These are phyloP conservation scores for Solanum boliviense DNA, from an alignment of 257 asterid species.

Conservation along the genomic window DNA sequence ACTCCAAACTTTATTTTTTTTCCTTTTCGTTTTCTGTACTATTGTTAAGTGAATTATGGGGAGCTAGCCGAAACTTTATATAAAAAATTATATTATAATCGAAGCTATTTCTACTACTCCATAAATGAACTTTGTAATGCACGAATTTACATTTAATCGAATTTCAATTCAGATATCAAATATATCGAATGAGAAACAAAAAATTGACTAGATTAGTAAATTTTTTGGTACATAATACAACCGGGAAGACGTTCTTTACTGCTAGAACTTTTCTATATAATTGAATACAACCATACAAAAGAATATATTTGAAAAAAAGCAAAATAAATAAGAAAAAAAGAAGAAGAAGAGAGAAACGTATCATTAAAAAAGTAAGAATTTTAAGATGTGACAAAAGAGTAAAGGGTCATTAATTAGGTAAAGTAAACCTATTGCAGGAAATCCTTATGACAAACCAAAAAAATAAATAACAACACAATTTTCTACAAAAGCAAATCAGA, in stretches of 20 bases:
- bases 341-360: background rate
- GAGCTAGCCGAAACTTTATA: no score
- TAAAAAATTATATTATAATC: no score
- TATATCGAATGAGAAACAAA: background rate
- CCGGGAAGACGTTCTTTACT: background rate
- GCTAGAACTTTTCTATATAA: background rate
- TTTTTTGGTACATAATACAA: background rate
- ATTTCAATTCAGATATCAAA: background rate
- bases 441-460: constrained; percentile 12
- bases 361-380: background rate
- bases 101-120: no score
- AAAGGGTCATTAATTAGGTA: constrained; percentile 35
- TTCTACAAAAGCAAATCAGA: background rate
- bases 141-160: background rate
- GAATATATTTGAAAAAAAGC: background rate
- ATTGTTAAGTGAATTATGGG: no score
- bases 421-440: constrained; percentile 38
- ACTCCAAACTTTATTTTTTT: background rate
- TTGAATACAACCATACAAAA: background rate
- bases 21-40: background rate
- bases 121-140: background rate
- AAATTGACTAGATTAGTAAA: background rate
- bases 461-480: constrained; percentile 13
- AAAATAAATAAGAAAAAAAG: background rate
- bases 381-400: background rate